Percentiles rank a stretch among this genome's conserved stretches.
phyloP scores from a whole-genome alignment of 768 basidiomycete genomes.

The Tricholoma matsutake region DNA sequence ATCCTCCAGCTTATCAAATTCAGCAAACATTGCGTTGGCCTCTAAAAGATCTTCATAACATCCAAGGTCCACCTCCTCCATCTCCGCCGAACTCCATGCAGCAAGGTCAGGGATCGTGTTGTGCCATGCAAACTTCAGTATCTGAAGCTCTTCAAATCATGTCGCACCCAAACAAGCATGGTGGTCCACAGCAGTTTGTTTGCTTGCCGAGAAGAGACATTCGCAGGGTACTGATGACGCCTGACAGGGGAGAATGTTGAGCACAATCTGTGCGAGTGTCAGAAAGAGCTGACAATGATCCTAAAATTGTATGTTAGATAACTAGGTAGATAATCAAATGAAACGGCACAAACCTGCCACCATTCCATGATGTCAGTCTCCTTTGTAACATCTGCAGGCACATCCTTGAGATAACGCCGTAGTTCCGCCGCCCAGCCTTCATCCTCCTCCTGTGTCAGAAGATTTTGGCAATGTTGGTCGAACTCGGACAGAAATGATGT shows the following conservation, averaged over 20 bases:
- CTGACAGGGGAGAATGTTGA: slow-evolving; percentile 8
- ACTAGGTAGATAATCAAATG: background rate
- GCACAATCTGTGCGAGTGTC: background rate
- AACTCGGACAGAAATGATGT: background rate
- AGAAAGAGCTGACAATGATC: too few relatives aligned
- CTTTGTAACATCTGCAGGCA: background rate
- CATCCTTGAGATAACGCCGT: background rate
- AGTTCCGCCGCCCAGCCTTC: slow-evolving; percentile 4
- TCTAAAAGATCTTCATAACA: background rate
- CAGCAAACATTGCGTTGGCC: background rate
- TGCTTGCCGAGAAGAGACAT: background rate
- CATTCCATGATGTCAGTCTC: background rate
- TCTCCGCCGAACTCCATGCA: slow-evolving; percentile 37
- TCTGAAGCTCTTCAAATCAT: background rate
- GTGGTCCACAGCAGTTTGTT: background rate
- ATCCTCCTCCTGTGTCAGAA: background rate
- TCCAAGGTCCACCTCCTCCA: slow-evolving; percentile 7
- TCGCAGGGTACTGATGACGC: too few relatives aligned
- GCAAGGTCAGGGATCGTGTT: slow-evolving; percentile 30
- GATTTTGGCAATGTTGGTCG: background rate
- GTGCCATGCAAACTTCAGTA: background rate
- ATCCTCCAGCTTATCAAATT: background rate
- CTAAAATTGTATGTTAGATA: background rate
- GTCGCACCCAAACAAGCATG: background rate
- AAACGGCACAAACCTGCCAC: background rate